Evolutionary conservation across 768 basidiomycete species (phyloP).

Genomic region (Suillus plorans): DNA sequence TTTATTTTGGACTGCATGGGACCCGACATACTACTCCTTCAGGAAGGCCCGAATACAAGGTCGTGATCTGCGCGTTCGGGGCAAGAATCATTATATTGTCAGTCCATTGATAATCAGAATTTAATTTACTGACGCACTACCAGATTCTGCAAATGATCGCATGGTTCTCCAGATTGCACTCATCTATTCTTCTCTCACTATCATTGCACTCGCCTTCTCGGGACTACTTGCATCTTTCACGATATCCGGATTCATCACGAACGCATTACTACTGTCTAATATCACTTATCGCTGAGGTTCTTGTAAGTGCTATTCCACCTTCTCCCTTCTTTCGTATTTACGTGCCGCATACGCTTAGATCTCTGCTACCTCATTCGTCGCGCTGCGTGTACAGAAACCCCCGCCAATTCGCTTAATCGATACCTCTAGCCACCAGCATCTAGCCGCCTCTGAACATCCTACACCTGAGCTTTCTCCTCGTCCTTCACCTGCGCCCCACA

Average conservation of each 20-base stretch:
- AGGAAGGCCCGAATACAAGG: constrained; percentile 67
- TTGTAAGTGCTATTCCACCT: constrained; percentile 41
- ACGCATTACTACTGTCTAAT: constrained; percentile 48
- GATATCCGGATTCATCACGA: constrained; percentile 33
- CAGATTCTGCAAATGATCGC: constrained; percentile 59
- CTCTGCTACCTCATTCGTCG: constrained; percentile 47
- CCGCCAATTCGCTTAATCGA: constrained; percentile 71
- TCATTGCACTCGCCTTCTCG: constrained; percentile 40
- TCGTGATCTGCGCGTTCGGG: constrained; percentile 64
- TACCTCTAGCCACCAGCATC: constrained; percentile 42
- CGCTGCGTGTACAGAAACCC: constrained; percentile 65
- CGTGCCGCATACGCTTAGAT: constrained; percentile 37
- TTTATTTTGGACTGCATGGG: constrained; percentile 81
- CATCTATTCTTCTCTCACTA: constrained; percentile 45
- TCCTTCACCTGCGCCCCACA: constrained; percentile 26
- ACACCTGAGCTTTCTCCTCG: constrained; percentile 39
- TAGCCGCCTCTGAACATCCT: constrained; percentile 35
- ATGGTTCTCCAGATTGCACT: constrained; percentile 58
- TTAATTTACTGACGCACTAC: constrained; percentile 7
- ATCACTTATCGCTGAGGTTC: constrained; percentile 50
- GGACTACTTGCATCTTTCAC: constrained; percentile 38
- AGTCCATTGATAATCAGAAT: constrained; percentile 21
- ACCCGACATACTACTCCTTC: constrained; percentile 72
- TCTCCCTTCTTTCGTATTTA: constrained; percentile 10
- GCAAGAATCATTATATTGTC: constrained; percentile 65